Evolutionary conservation across 805 yeast genomes (phyloP).

Genomic region (Nakazawaea anatomiae): DNA sequence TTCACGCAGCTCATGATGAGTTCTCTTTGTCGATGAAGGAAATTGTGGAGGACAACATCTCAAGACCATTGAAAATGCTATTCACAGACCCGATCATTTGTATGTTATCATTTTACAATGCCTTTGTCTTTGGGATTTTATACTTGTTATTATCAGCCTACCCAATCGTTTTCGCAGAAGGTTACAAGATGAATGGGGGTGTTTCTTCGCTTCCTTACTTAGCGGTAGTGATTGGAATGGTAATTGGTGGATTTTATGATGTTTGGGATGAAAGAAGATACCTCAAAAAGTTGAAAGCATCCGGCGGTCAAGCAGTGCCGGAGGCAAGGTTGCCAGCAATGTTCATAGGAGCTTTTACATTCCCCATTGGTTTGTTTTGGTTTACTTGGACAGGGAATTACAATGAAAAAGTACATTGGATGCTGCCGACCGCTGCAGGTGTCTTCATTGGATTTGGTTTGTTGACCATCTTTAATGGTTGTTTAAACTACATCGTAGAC

Average conservation of each 20-base stretch:
- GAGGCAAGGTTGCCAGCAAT: conserved; percentile 79
- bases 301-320: conserved; percentile 60
- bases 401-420: conserved; percentile 68
- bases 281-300: conserved; percentile 35
- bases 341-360: conserved; percentile 63
- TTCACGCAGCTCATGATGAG: conserved; percentile 72
- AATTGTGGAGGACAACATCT: conserved; percentile 53
- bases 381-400: conserved; percentile 84
- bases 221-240: conserved; percentile 65
- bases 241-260: conserved; percentile 49
- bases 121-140: conserved; percentile 76
- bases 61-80: conserved; percentile 67
- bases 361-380: conserved; percentile 82
- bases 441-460: conserved; percentile 63
- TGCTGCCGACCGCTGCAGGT: conserved; percentile 68
- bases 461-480: conserved; percentile 60
- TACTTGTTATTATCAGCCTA: conserved; percentile 71
- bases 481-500: conserved; percentile 69
- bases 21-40: conserved; percentile 50
- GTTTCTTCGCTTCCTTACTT: conserved; percentile 76
- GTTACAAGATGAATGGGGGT: conserved; percentile 59
- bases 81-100: conserved; percentile 66
- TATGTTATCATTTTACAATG: conserved; percentile 62
- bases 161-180: conserved; percentile 61
- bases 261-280: conserved; percentile 53